Base-by-base conservation (phyloP, 2,329 filamentous ascomycete genomes). In the Zymoseptoria brevis region DNA sequence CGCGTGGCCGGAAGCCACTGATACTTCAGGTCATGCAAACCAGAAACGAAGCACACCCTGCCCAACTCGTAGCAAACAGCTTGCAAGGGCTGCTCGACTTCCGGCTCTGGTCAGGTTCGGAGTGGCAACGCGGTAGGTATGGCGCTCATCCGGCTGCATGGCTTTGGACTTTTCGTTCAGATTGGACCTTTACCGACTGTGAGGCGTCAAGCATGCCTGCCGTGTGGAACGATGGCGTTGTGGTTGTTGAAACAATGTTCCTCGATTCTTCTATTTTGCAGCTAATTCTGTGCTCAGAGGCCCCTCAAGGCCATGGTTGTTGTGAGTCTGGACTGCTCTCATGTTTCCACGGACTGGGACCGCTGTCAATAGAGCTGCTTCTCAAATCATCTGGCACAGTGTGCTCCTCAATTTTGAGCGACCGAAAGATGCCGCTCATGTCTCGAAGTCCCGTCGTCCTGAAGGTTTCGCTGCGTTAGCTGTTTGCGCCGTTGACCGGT, bases 371-470 rank as follows among this genome's bases (percentile, higher is more conserved):
- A 16, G 59, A 65, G 26, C 57, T 58, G 19, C 60, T 62, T 53
- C 50, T 62, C 48, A 62, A 49, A 22, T 67, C 63, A 30, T 65
- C 62, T 7, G 60, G 58, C 16, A 62, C 48, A n/a, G 58, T 58
- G 49, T 66, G 59, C 51, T 69, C 70, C 19, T 66, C 63, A 16
- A 73, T 57, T n/a, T 67, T 65, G 60, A 80, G 66, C 7, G 70
- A 73, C 56, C 68, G 74, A 66, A 80, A 73, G 8, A 74, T 69
- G 11, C 69, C 71, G 49, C 66, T 71, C 70, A 74, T 72, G 53
- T 72, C 71, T 29, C 69, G 64, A 11, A 74, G 63, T 41, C 69
- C 65, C 2, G 59, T 61, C 6, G 61, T 61, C 51, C 51, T 53
- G 9, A 55, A 54, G 6, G 16, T 45, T 45, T 6, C 35, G 16